Conservation (phyloP, 2,329 filamentous ascomycete genomes). For the Coniochaeta hoffmannii region DNA sequence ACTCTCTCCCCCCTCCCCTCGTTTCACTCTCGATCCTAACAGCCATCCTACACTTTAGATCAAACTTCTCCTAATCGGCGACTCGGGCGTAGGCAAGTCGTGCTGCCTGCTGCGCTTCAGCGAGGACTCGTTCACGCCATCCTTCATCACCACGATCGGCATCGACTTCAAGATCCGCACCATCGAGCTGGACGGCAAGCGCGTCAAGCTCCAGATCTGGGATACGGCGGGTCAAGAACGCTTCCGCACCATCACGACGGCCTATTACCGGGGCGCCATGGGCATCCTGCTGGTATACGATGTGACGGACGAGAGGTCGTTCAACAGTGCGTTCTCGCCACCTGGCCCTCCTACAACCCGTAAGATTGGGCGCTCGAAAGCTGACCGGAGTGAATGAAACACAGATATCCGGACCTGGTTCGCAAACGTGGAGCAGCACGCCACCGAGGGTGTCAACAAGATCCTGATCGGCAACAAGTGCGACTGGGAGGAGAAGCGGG, state of each 20-base stretch:
- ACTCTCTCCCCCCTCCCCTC: conserved; percentile 14
- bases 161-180: conserved; percentile 99
- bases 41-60: conserved; percentile 49
- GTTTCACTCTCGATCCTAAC: too few species aligned
- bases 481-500: conserved; percentile 99
- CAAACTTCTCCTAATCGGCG: conserved; percentile 92
- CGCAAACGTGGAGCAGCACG: conserved; percentile 96
- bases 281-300: conserved; percentile 97
- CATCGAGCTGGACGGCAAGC: conserved; percentile 97
- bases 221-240: conserved; percentile 97
- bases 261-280: conserved; percentile 98
- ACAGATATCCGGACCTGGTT: conserved; percentile 99
- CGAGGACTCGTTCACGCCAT: conserved; percentile 94
- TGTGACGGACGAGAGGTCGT: conserved; percentile 92
- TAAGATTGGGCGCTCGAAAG: too few species aligned
- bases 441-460: conserved; percentile 98
- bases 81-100: conserved; percentile 94
- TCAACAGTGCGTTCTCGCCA: conserved; percentile 65
- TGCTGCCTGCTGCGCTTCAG: conserved; percentile 95
- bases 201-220: conserved; percentile 99
- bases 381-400: background rate
- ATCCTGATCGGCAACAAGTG: conserved; percentile 99
- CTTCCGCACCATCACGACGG: conserved; percentile 97
- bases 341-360: background rate
- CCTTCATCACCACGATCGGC: conserved; percentile 97